Conservation (phyloP, 768 basidiomycete genomes). For the Tylopilus sp. region DNA sequence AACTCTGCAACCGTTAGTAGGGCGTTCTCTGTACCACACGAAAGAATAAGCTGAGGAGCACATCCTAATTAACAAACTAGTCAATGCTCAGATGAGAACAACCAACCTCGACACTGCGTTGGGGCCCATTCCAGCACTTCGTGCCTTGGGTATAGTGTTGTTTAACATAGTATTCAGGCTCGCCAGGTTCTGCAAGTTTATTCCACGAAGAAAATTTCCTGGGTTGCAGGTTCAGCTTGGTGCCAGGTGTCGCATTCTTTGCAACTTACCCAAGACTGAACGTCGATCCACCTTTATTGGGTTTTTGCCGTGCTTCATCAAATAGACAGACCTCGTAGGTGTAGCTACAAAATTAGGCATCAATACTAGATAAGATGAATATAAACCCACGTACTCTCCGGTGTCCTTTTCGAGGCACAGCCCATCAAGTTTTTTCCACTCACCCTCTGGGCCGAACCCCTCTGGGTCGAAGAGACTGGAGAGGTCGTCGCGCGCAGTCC, state of each 20-base stretch:
- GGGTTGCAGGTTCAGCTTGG: slow-evolving; percentile 8
- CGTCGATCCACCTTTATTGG: slow-evolving; percentile 69
- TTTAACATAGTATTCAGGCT: slow-evolving; percentile 72
- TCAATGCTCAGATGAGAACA: slow-evolving; percentile 1
- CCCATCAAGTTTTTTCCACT: slow-evolving; percentile 94
- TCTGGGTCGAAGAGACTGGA: slow-evolving; percentile 60
- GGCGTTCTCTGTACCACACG: slow-evolving; percentile 84
- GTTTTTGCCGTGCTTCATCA: slow-evolving; percentile 82
- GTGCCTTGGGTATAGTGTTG: slow-evolving; percentile 83
- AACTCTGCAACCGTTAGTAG: slow-evolving; percentile 78
- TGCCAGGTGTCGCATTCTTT: background rate
- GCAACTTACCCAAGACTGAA: slow-evolving; percentile 78
- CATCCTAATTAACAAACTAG: slow-evolving; percentile 2
- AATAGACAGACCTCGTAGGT: slow-evolving; percentile 95
- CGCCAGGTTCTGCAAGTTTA: slow-evolving; percentile 50
- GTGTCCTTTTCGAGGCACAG: slow-evolving; percentile 75
- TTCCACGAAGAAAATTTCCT: slow-evolving; percentile 86
- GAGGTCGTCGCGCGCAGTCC: slow-evolving; percentile 55
- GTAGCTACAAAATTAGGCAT: slow-evolving; percentile 52
- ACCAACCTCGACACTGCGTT: slow-evolving; percentile 74
- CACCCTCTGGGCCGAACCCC: slow-evolving; percentile 75
- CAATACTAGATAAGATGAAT: background rate
- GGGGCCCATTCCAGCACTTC: slow-evolving; percentile 96
- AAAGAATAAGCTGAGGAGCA: slow-evolving; percentile 60
- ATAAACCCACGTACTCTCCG: slow-evolving; percentile 75